Conservation (phyloP, 2,329 filamentous ascomycete genomes). For the Fusarium euwallaceae region DNA sequence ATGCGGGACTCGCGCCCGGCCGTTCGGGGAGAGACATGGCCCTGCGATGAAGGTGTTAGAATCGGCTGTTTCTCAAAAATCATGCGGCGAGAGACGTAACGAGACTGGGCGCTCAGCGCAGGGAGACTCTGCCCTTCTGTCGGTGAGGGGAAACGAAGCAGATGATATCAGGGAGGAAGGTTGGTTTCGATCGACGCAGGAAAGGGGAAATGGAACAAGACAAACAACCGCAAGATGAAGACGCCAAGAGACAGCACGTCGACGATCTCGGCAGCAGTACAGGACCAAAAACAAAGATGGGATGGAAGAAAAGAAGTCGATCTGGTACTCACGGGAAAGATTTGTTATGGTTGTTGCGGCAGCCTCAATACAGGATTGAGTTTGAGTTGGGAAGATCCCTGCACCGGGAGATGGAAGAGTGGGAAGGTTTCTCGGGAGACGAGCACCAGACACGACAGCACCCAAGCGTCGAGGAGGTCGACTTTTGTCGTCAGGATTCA, state of each 20-base stretch:
- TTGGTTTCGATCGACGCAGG: conserved; percentile 33
- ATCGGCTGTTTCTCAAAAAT: conserved; percentile 9
- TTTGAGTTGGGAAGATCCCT: conserved; percentile 46
- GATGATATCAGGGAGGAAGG: conserved; percentile 24
- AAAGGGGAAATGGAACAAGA: conserved; percentile 28
- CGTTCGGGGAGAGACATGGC: conserved; percentile 74
- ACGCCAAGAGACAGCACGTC: conserved; percentile 21
- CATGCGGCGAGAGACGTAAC: conserved; percentile 8
- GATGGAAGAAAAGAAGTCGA: conserved; percentile 19
- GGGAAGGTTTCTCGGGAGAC: conserved; percentile 47
- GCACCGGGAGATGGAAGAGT: conserved; percentile 29
- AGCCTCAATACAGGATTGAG: conserved; percentile 41
- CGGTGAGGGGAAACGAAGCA: conserved; percentile 12
- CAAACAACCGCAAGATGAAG: conserved; percentile 20
- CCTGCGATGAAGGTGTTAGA: conserved; percentile 49
- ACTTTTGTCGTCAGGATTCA: conserved; percentile 34
- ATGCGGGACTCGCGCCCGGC: conserved; percentile 72
- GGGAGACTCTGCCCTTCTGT: conserved; percentile 32
- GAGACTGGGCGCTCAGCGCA: conserved; percentile 17
- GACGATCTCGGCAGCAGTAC: conserved; percentile 14
- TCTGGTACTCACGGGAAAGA: conserved; percentile 42
- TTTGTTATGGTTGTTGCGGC: conserved; percentile 45
- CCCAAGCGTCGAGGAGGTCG: conserved; percentile 26
- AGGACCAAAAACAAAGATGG: conserved; percentile 15
- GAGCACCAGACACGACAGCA: conserved; percentile 37